phyloP scores from a whole-genome alignment of 2,329 filamentous ascomycete species.

The Knoxdaviesia proteae region DNA sequence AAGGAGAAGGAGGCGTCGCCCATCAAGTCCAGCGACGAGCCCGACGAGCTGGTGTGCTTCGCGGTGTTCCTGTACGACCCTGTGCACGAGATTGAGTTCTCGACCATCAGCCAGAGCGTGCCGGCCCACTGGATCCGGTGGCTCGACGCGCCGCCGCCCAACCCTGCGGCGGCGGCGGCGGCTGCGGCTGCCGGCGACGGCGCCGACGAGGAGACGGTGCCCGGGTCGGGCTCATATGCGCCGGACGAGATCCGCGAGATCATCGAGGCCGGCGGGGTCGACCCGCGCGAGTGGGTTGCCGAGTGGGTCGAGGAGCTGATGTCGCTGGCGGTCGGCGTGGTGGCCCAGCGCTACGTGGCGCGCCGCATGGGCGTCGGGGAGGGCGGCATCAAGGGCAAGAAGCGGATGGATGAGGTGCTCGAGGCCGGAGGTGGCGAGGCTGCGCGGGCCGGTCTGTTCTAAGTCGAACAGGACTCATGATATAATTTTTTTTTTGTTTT shows the following conservation, averaged over 20 bases:
- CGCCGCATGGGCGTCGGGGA: constrained; percentile 90
- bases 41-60: constrained; percentile 48
- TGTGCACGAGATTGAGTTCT: constrained; percentile 75
- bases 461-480: constrained; percentile 3
- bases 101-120: constrained; percentile 61
- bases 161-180: constrained; percentile 8
- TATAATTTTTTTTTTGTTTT: background rate
- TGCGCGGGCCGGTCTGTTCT: constrained; percentile 35
- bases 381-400: constrained; percentile 39
- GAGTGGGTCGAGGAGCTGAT: constrained; percentile 92
- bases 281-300: constrained; percentile 89
- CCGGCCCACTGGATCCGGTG: constrained; percentile 76
- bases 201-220: constrained; percentile 20
- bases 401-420: constrained; percentile 32
- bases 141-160: constrained; percentile 55
- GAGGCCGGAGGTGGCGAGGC: constrained; percentile 37
- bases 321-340: constrained; percentile 55
- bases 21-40: constrained; percentile 26
- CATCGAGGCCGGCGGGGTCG: constrained; percentile 52
- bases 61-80: constrained; percentile 71
- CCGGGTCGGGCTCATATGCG: constrained; percentile 1
- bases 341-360: constrained; percentile 90
- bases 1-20: constrained; percentile 33
- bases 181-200: constrained; percentile 32
- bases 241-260: constrained; percentile 80